Evolutionary conservation across 2,329 filamentous ascomycete genomes (phyloP), one percentile per base, ranked within the genome.

Genomic region (Penicillium nordicum): DNA sequence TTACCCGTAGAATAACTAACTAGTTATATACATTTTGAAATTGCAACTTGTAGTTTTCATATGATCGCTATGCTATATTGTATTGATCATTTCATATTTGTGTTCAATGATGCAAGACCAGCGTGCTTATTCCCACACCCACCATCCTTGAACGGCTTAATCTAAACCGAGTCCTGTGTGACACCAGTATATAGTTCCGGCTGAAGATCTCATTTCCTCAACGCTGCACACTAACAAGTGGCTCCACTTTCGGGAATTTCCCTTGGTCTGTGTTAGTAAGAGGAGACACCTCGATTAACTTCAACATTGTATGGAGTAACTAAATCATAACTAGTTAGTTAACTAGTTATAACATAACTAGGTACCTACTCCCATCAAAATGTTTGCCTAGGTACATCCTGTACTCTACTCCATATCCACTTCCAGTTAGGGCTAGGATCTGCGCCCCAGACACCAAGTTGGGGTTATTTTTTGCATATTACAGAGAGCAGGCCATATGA

Each of bases 241-340:
- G 40, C 49, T 57, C 30, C 50, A 52, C 50, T 52, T 25, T 46
- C 53, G 59, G 59, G 34, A 44, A 54, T 59, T 57, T 12, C 30
- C 30, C 30, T 32, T 32, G 30, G 30, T 32, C 30, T 32, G 30
- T 32, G 30, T 32, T 12, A 10, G 5, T 32, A 32, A 30, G 29
- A 12, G 29, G 30, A 32, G 30, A 30, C 5, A 32, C 12, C 11
- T 18, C 14, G 48, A 21, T 21, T 21, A 21, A 32, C 18, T 16
- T 14, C 21, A 23, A 40, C 12, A 49, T 38, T 50, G 11, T 32
- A 32, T 12, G 30, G 30, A 32, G 11, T 32, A 32, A 18, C 18
- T 18, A 18, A 51, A 18, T 25, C 21, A 43, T 27, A 18, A 18
- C 18, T 18, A 18, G 18, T 18, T 18, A 18, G 18, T 18, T 18